phyloP scores from a whole-genome alignment of 2,329 filamentous ascomycete genomes.

The Lachnellula willkommii region DNA sequence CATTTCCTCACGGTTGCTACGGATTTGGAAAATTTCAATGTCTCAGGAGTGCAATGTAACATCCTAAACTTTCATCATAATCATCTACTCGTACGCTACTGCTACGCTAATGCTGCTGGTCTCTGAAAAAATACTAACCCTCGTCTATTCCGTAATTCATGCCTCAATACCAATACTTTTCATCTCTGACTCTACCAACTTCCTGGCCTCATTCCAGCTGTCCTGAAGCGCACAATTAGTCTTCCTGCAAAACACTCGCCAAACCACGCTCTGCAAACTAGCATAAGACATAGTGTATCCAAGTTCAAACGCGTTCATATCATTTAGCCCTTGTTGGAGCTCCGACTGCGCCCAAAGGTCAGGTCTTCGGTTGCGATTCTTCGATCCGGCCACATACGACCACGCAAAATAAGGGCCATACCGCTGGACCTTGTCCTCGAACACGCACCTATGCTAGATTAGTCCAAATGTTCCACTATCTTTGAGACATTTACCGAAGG shows the following conservation, averaged over 20 bases:
- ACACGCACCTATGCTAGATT: constrained; percentile 17
- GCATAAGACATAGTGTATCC: constrained; percentile 25
- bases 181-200: constrained; percentile 21
- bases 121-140: no score
- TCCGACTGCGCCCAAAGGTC: constrained; percentile 18
- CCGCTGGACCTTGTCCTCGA: constrained; percentile 22
- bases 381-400: constrained; percentile 16
- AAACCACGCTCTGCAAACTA: constrained; percentile 27
- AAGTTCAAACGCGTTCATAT: constrained; percentile 25
- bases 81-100: no score
- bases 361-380: constrained; percentile 1
- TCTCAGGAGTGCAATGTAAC: no score
- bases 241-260: constrained; percentile 23
- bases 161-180: no score
- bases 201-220: constrained; percentile 20
- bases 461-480: background rate
- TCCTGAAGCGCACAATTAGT: constrained; percentile 12
- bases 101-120: no score
- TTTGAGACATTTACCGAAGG: background rate
- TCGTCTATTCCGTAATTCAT: constrained; percentile 1
- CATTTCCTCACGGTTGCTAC: no score
- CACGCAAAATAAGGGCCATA: constrained; percentile 26
- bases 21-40: no score
- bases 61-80: no score
- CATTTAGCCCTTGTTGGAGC: constrained; percentile 20